Evolutionary conservation across 768 basidiomycete genomes (phyloP), one percentile per base, ranked within the genome.

Genomic region (Leucocoprinus birnbaumii): DNA sequence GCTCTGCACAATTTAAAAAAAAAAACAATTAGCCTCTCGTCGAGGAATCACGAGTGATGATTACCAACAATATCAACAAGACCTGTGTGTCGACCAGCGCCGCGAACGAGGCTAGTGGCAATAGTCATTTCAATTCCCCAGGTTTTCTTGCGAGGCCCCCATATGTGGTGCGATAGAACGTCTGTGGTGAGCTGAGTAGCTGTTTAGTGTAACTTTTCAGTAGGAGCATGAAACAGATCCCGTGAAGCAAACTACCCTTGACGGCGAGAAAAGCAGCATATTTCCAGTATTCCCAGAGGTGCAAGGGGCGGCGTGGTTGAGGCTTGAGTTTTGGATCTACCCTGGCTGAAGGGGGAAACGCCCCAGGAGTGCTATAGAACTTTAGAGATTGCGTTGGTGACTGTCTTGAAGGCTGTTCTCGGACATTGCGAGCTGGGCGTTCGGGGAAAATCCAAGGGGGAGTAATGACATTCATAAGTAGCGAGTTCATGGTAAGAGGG

Each of bases 71-170:
- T 86, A 62, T 96, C 90, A 3, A 91, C 85, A 13, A 99, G 77
- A 41, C 86, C 82, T 9, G 89, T 87, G 68, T 95, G 91, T 27
- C 83, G 78, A 13, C 86, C 86, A 27, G 89, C 83, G 38, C 92
- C 91, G 51, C 94, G 84, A 79, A 94, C 89, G 63, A 96, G 78
- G 55, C 83, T 84, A n/a, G 83, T 83, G 13, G 93, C 80, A 26
- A 96, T 79, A 2, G 95, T 95, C 90, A 98, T 92, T 71, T 91
- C 89, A 51, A 94, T 85, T 0, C 94, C 93, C 96, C 96, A 99
- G 5, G 88, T 86, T 65, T 89, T 89, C 65, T 85, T 85, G 41
- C 88, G 85, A 0, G 96, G 94, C 2, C 96, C 96, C 75, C 84
- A 88, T 38, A 98, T 72, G 58, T 87, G 83, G 66, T 97, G 89